Evolutionary conservation across 257 asterid genomes (phyloP).

Genomic region (Scutellaria galericulata): DNA sequence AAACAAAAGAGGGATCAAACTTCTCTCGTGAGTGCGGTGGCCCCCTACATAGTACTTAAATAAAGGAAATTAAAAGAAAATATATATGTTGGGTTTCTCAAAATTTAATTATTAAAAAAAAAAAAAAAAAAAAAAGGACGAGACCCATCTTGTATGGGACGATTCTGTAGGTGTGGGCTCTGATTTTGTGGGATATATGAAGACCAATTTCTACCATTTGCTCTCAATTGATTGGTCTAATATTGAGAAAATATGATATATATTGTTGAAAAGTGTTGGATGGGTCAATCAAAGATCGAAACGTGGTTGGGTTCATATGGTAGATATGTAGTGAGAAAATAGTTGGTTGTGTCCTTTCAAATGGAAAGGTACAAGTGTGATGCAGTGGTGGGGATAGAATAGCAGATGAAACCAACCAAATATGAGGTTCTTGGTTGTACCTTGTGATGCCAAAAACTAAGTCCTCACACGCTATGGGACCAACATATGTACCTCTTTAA

Average conservation of each 20-base stretch:
- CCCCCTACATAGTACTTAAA: constrained; percentile 37
- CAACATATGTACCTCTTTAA: constrained; percentile 24
- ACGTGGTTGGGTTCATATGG: constrained; percentile 41
- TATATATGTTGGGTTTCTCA: constrained; percentile 31
- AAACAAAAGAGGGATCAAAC: constrained; percentile 37
- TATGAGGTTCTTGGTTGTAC: constrained; percentile 33
- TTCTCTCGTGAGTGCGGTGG: constrained; percentile 65
- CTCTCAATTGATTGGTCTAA: constrained; percentile 36
- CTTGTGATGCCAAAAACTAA: constrained; percentile 5
- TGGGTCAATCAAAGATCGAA: constrained; percentile 39
- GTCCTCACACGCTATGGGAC: constrained; percentile 26
- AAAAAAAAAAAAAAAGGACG: background rate
- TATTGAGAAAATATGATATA: background rate
- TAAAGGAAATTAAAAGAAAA: background rate
- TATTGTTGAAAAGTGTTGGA: background rate
- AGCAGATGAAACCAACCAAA: constrained; percentile 34
- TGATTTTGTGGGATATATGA: constrained; percentile 21
- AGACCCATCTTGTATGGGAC: constrained; percentile 24
- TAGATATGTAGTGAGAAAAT: constrained; percentile 14
- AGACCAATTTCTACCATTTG: background rate
- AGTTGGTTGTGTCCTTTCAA: constrained; percentile 33
- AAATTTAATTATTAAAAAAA: constrained; percentile 8
- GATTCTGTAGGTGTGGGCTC: constrained; percentile 21
- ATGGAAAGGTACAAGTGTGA: constrained; percentile 42
- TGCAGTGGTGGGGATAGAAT: constrained; percentile 46